phyloP scores from a whole-genome alignment of 352 stramenopile genomes.

The Phytophthora ohioensis region DNA sequence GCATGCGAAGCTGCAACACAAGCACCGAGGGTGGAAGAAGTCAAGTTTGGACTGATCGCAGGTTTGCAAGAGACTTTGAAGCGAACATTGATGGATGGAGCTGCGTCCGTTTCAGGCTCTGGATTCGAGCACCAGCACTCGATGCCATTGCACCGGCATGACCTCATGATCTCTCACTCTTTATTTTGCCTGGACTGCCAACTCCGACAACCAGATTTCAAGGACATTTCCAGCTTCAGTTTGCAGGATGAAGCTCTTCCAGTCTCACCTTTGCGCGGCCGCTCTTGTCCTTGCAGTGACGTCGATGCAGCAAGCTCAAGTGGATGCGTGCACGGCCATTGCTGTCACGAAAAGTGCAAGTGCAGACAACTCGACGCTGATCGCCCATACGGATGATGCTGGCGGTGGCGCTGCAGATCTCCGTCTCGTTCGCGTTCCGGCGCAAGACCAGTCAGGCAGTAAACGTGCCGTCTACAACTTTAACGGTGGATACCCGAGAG shows the following conservation, averaged over 20 bases:
- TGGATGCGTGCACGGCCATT: slow-evolving; percentile 89
- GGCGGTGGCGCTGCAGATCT: slow-evolving; percentile 86
- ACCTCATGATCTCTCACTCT: slow-evolving; percentile 24
- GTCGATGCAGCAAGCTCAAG: slow-evolving; percentile 17
- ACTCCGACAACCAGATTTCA: slow-evolving; percentile 21
- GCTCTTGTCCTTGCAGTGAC: slow-evolving; percentile 16
- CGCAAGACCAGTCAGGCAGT: slow-evolving; percentile 61
- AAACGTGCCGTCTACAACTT: slow-evolving; percentile 77
- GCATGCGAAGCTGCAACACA: slow-evolving; percentile 28
- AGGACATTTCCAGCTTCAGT: not conserved
- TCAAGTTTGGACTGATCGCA: slow-evolving; percentile 23
- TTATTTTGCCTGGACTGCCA: slow-evolving; percentile 19
- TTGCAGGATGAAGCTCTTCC: slow-evolving; percentile 37
- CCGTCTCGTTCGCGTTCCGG: slow-evolving; percentile 92
- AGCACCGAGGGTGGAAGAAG: slow-evolving; percentile 14
- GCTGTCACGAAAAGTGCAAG: slow-evolving; percentile 81
- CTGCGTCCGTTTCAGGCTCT: slow-evolving; percentile 24
- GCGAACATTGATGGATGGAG: slow-evolving; percentile 20
- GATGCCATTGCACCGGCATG: not conserved
- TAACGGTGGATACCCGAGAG: slow-evolving; percentile 73
- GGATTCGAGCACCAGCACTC: not conserved
- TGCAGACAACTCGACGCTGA: slow-evolving; percentile 84
- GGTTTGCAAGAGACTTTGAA: slow-evolving; percentile 23
- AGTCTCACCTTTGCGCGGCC: slow-evolving; percentile 7
- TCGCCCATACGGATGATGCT: slow-evolving; percentile 91